These are phyloP conservation scores for Penicillium samsonianum DNA, from an alignment of 495 filamentous ascomycete genomes.

Conservation along the genomic window DNA sequence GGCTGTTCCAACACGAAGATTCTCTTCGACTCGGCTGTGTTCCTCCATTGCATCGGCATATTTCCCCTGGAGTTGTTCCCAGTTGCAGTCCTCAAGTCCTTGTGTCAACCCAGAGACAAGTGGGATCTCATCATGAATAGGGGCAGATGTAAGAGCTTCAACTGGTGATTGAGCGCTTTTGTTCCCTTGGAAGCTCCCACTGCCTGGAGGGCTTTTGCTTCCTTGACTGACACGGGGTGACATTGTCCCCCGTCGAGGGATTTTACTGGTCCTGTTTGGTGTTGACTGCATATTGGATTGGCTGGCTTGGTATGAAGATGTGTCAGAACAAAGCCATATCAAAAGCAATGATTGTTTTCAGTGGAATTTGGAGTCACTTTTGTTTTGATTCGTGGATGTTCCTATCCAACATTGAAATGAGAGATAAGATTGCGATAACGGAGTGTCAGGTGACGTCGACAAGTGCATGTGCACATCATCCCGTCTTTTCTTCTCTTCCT, in stretches of 20 bases:
- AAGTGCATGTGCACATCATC: conserved; percentile 9
- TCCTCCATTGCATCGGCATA: conserved; percentile 62
- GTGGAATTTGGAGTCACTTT: not conserved
- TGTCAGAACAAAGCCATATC: not conserved
- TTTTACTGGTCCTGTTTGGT: conserved; percentile 8
- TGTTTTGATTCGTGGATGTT: conserved; percentile 1
- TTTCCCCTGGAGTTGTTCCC: conserved; percentile 65
- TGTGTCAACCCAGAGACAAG: conserved; percentile 23
- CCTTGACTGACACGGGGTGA: conserved; percentile 6
- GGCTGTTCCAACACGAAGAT: conserved; percentile 63
- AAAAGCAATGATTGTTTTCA: not conserved
- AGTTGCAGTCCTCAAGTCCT: conserved; percentile 54
- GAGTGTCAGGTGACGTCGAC: conserved; percentile 16
- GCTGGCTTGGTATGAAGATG: not conserved
- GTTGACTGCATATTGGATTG: conserved; percentile 5
- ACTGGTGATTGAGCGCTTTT: conserved; percentile 16
- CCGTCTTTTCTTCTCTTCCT: not conserved
- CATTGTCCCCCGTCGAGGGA: conserved; percentile 6
- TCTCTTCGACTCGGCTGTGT: conserved; percentile 59
- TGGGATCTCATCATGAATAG: conserved; percentile 14
- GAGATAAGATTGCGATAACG: conserved; percentile 13
- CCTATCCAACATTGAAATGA: not conserved
- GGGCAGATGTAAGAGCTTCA: not conserved
- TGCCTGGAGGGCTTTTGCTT: conserved; percentile 7
- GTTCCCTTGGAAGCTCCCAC: conserved; percentile 6